Evolutionary conservation across 306 rosid genomes (phyloP).

Genomic region (Albizia julibrissin): DNA sequence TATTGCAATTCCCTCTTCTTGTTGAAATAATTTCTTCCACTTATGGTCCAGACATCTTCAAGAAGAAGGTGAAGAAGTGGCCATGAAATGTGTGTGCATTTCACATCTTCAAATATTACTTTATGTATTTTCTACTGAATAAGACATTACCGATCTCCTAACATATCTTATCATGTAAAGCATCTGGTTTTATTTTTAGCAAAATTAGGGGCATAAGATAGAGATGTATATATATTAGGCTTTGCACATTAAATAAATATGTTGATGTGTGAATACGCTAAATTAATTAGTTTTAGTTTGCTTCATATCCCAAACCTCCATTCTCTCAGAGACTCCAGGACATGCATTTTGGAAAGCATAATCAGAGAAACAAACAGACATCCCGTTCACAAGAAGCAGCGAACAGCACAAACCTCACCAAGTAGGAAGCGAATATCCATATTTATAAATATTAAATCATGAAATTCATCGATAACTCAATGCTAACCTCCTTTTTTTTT

Average conservation of each 20-base stretch:
- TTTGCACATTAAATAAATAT: no score
- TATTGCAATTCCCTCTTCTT: background rate
- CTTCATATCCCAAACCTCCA: background rate
- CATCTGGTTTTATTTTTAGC: no score
- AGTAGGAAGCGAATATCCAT: no score
- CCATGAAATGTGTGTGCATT: background rate
- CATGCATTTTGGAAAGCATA: background rate
- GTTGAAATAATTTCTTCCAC: background rate
- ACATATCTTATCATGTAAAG: no score
- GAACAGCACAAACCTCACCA: no score
- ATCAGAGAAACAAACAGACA: background rate
- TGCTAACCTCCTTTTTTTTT: no score
- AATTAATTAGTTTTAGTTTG: background rate
- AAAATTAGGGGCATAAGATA: no score
- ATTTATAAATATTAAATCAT: no score
- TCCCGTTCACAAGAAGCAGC: background rate
- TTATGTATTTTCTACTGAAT: background rate
- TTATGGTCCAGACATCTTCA: background rate
- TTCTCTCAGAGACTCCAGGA: background rate
- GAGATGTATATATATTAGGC: no score
- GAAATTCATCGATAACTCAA: no score
- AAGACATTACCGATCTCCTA: no score
- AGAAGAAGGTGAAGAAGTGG: background rate
- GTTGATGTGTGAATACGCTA: no score
- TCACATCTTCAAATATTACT: background rate